Conservation (phyloP, 1,139 yeast species). For the Sugiyamaella xylanicola region DNA sequence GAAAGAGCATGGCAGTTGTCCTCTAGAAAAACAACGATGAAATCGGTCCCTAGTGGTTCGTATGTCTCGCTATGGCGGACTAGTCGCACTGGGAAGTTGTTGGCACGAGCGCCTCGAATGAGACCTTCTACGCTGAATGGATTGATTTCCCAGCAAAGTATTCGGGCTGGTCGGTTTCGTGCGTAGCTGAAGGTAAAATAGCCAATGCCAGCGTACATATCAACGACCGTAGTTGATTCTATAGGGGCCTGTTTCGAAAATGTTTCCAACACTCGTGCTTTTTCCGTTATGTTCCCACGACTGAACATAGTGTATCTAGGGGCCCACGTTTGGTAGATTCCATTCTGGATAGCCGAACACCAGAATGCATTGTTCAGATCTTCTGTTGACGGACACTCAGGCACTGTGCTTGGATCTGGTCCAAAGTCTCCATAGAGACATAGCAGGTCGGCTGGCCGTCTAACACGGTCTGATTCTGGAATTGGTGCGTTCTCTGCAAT, state of each 20-base stretch:
- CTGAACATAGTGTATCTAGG: conserved; percentile 87
- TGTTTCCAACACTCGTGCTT: conserved; percentile 56
- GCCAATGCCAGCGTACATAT: conserved; percentile 84
- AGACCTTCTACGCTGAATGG: conserved; percentile 84
- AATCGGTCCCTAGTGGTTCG: conserved; percentile 30
- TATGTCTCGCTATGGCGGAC: conserved; percentile 46
- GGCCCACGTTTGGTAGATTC: conserved; percentile 79
- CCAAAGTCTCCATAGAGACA: conserved; percentile 73
- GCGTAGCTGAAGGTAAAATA: conserved; percentile 77
- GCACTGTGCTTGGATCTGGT: conserved; percentile 38
- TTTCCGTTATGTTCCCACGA: conserved; percentile 85
- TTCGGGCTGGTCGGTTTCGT: conserved; percentile 51
- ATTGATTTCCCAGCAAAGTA: conserved; percentile 82
- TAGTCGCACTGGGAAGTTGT: conserved; percentile 46
- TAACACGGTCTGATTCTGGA: conserved; percentile 53
- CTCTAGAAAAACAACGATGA: conserved; percentile 58
- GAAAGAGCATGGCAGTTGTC: conserved; percentile 55
- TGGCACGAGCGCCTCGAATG: conserved; percentile 53
- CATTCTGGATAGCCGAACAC: conserved; percentile 73
- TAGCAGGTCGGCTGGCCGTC: conserved; percentile 61
- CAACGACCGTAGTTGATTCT: conserved; percentile 54
- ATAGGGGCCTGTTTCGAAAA: conserved; percentile 39
- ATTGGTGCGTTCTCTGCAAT: conserved; percentile 75
- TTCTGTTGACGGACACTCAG: conserved; percentile 45
- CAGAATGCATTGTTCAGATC: conserved; percentile 64